Evolutionary conservation across 208 protist genomes (phyloP), one percentile per base, ranked within the genome.

Genomic region (Leptomonas seymouri): DNA sequence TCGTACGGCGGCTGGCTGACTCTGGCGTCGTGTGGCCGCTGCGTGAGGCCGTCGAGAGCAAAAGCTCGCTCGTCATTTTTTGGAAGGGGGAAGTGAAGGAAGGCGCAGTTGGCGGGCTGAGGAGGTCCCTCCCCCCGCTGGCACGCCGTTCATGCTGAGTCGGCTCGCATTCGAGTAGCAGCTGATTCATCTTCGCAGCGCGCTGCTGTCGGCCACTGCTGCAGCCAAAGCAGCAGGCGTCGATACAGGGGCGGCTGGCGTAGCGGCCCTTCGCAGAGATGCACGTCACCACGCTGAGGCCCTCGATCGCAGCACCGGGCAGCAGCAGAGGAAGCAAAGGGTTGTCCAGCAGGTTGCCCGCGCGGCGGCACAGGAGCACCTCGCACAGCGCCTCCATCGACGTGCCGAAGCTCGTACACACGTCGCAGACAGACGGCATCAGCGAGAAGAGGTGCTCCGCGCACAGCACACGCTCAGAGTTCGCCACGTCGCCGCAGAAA

Each of bases 341-440:
- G 54, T 70, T 70, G 64, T 54, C 64, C 18, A 70, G 53, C n/a
- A 63, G 31, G 56, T 71, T 63, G 30, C 55, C 66, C 31, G 55
- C 54, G 34, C 66, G 27, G 55, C 54, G 44, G 55, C 55, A 45
- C 45, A 71, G 45, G 20, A 61, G 44, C 66, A 41, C 49, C 44
- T 71, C 66, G 56, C 66, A 48, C n/a, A 71, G 66, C 45, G 55
- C 46, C 45, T 56, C 66, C 55, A 54, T 41, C 20, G 45, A 28
- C 14, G 66, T 49, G 14, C 66, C 55, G 23, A 71, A 63, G 46
- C 44, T 31, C 30, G 18, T n/a, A 30, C 25, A 48, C 28, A 61
- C 64, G 28, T 70, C 53, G 14, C 25, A 7, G 20, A 61, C n/a
- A 0, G 53, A 54, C 53, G 64, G 64, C 25, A 62, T 45, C 36